Evolutionary conservation across 805 yeast genomes (phyloP).

Genomic region (Teunomyces pallodes): DNA sequence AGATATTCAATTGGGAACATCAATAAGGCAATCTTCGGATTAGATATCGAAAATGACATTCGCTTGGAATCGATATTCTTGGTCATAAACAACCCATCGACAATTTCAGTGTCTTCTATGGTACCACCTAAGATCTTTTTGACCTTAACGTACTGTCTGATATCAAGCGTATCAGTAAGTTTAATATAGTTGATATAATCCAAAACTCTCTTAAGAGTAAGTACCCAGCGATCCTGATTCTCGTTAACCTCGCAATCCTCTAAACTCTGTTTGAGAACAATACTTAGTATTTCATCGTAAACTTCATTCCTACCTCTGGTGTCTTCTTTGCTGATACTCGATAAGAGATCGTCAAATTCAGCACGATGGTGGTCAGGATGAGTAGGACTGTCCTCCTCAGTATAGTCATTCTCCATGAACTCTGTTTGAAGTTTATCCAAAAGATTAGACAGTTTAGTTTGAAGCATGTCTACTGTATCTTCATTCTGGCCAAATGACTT

Average conservation of each 20-base stretch:
- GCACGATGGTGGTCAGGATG: not conserved
- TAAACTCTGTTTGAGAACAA: constrained; percentile 56
- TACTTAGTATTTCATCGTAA: constrained; percentile 46
- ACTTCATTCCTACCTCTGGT: constrained; percentile 10
- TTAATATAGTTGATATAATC: constrained; percentile 57
- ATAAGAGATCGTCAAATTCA: constrained; percentile 7
- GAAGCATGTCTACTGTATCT: not conserved
- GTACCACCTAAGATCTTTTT: constrained; percentile 80
- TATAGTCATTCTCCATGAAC: not conserved
- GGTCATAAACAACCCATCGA: constrained; percentile 83
- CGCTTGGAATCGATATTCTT: constrained; percentile 74
- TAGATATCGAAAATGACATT: constrained; percentile 63
- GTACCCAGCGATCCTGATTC: constrained; percentile 56
- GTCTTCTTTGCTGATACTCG: constrained; percentile 5
- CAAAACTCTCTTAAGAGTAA: constrained; percentile 49
- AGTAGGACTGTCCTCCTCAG: not conserved
- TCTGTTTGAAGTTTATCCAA: not conserved
- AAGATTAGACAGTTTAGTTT: not conserved
- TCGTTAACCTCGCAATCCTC: constrained; percentile 54
- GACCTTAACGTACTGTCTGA: constrained; percentile 83
- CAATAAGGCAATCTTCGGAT: constrained; percentile 77
- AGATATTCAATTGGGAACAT: constrained; percentile 89
- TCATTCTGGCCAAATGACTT: constrained; percentile 5
- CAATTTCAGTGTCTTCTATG: constrained; percentile 49
- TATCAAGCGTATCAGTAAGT: constrained; percentile 74